Percentiles rank a stretch among this genome's conserved stretches.
phyloP scores from a whole-genome alignment of 2,329 filamentous ascomycete species.

The Penicillium psychrosexuale region DNA sequence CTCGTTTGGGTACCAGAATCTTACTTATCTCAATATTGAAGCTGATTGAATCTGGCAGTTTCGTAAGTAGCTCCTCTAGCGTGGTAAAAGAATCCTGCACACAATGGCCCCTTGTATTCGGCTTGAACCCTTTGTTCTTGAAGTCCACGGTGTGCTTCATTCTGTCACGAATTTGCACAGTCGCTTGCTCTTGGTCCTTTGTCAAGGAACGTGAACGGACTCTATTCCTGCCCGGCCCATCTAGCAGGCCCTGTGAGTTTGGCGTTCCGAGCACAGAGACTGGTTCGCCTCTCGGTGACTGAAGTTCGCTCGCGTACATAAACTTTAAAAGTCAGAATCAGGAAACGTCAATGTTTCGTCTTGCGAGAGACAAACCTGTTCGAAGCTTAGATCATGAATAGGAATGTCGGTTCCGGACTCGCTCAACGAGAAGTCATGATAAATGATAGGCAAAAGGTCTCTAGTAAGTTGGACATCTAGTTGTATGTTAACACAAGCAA shows the following conservation, averaged over 20 bases:
- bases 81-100: conserved; percentile 42
- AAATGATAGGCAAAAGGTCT: conserved; percentile 42
- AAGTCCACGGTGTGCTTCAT: conserved; percentile 43
- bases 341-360: not conserved
- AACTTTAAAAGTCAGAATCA: conserved; percentile 23
- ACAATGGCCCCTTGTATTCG: conserved; percentile 39
- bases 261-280: conserved; percentile 3
- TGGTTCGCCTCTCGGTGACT: conserved; percentile 8
- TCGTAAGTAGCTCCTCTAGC: conserved; percentile 37
- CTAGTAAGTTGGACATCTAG: conserved; percentile 44
- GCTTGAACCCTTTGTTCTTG: conserved; percentile 35
- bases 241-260: not conserved
- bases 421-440: conserved; percentile 45
- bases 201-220: conserved; percentile 25
- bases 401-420: conserved; percentile 44
- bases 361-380: conserved; percentile 33
- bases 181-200: conserved; percentile 3
- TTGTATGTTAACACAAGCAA: not conserved
- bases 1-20: conserved; percentile 6
- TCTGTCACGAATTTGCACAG: conserved; percentile 17
- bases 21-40: conserved; percentile 45
- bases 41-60: conserved; percentile 36
- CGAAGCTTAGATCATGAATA: conserved; percentile 40
- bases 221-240: not conserved
- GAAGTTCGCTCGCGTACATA: conserved; percentile 28